These are phyloP conservation scores for Oehlia diaphana DNA, from an alignment of 192 early-diverging fungal species.

Conservation along the genomic window DNA sequence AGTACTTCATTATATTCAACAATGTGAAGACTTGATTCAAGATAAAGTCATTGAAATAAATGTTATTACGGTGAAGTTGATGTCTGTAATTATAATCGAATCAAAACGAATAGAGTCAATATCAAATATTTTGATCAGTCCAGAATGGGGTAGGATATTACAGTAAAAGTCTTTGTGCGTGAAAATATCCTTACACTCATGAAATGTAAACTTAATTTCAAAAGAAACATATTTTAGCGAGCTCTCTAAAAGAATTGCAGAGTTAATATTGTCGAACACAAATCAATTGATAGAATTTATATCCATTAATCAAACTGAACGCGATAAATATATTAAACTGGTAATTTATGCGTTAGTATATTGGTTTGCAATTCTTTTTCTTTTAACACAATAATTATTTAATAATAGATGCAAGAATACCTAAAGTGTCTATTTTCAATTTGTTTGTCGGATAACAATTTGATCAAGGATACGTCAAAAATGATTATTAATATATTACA, in stretches of 20 bases:
- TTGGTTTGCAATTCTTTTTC: neutral
- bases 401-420: neutral
- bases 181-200: neutral
- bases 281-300: neutral
- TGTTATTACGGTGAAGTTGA: neutral
- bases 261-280: neutral
- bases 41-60: neutral
- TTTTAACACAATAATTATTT: constrained; percentile 1
- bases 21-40: constrained; percentile 7
- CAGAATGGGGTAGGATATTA: constrained; percentile 13
- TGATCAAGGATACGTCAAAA: neutral
- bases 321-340: neutral
- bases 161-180: neutral
- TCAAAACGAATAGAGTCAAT: neutral
- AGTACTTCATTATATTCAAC: constrained; percentile 4
- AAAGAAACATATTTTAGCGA: constrained; percentile 3
- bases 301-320: neutral
- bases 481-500: neutral
- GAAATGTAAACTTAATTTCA: neutral
- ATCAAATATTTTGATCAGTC: neutral
- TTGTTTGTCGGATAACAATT: neutral
- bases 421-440: constrained; percentile 8
- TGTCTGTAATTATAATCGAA: constrained; percentile 10
- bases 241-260: neutral
- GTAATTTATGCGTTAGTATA: neutral